Base-by-base conservation (phyloP, 2,329 filamentous ascomycete species). In the Pestalotiopsis sp. region DNA sequence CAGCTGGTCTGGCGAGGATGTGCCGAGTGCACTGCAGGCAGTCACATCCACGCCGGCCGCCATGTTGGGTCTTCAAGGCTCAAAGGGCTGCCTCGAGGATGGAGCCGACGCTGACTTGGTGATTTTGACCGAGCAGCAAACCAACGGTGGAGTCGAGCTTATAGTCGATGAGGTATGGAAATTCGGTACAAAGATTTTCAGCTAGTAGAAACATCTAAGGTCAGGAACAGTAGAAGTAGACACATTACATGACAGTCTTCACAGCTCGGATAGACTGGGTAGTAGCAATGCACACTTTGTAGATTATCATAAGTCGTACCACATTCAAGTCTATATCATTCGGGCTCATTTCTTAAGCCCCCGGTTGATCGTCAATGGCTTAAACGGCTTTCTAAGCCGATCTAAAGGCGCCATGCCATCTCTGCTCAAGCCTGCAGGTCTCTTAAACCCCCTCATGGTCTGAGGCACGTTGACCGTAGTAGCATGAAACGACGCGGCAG, bases 81-180 rank as follows among this genome's bases (percentile, higher is more conserved):
- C 86, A 64, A 96, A 96, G 80, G 93, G 93, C 0, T 85, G 83
- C 14, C 80, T 92, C 66, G 83, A 86, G 3, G 81, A 85, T n/a
- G 89, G 87, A 4, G 89, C 89, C 20, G 90, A 92, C 78, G 90
- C 90, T 6, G 90, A 92, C 78, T 77, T 95, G 63, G 87, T 94
- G 45, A 86, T 95, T 20, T 80, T 95, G 45, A 88, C 88, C 4
- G 86, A 92, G 68, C 81, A 83, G 14, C 78, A 81, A 25, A 80
- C 77, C 61, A 80, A 72, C 9, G 80, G 80, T 57, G 85, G 84
- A 52, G 83, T 80, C 70, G 85, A 84, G 69, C 80, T 95, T 56
- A 82, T 86, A 12, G 84, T 94, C n/a, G 90, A 93, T 69, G 88
- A 93, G 79, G 92, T 94, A 23, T 94, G 92, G 92, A 94, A 94